Evolutionary conservation across 208 protist species (phyloP), one percentile per base, ranked within the genome.

Genomic region (Leptomonas pyrrhocoris): DNA sequence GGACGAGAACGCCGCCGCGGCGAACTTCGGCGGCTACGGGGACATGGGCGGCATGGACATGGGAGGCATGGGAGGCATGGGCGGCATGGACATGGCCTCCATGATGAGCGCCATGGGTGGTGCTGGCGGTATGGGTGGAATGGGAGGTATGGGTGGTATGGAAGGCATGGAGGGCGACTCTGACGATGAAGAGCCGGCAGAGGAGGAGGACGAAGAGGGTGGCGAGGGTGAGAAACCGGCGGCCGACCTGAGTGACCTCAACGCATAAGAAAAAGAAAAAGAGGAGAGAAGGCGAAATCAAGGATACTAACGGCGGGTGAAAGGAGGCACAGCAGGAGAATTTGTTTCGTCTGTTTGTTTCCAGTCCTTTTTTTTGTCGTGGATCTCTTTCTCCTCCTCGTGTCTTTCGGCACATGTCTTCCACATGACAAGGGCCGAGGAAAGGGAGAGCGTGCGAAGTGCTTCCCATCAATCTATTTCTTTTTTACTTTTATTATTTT

Each of bases 21-120:
- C 80, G 54, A 85, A 84, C 79, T 94, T 94, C 59, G 89, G 89
- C 60, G 89, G 89, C 60, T 94, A 93, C 68, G 92, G 90, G 23
- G 86, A 92, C 38, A 85, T 88, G 89, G 81, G 78, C 7, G 85
- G 81, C 48, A 90, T 92, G 85, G 79, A 66, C 42, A 71, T 65
- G 70, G 78, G 48, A 31, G 1, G 9, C 27, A 77, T 84, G 68
- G 73, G 68, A 30, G 77, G 72, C 40, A 80, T 81, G 76, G 71
- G 71, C 23, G 73, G 67, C 27, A 78, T 81, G 79, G 83, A 82
- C 64, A 80, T 91, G 79, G 69, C 65, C 16, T 83, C 73, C 1
- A 80, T 89, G 79, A 89, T 92, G 84, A 73, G 63, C 15, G 76
- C 61, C 34, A 12, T 38, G 61, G 66, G 57, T 16, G 80, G 72